These are phyloP conservation scores for Solanum bulbocastanum DNA, from an alignment of 257 asterid genomes.

Conservation along the genomic window DNA sequence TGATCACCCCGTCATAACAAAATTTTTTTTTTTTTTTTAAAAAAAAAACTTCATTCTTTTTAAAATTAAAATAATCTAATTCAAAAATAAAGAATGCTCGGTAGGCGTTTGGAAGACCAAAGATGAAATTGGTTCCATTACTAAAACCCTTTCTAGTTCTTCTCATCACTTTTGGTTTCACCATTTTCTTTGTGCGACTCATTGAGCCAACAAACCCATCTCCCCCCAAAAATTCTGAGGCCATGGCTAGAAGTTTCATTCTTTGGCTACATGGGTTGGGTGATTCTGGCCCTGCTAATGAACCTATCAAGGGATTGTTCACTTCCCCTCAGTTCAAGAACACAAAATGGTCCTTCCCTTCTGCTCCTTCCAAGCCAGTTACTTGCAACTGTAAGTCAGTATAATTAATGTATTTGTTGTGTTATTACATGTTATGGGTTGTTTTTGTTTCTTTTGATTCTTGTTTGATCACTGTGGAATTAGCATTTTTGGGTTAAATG, in stretches of 20 bases:
- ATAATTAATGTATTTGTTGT: background rate
- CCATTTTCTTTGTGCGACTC: constrained; percentile 34
- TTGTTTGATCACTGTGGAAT: background rate
- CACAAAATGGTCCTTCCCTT: constrained; percentile 90
- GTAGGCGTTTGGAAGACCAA: background rate
- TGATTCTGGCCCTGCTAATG: constrained; percentile 95
- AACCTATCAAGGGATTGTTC: constrained; percentile 74
- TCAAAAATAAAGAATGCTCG: background rate
- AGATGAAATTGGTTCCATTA: constrained; percentile 24
- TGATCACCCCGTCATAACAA: no score
- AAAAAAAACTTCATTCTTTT: background rate
- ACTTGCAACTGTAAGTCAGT: constrained; percentile 69
- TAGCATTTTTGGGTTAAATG: background rate
- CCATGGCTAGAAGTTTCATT: constrained; percentile 68
- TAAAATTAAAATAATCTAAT: background rate
- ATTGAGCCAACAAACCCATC: constrained; percentile 11
- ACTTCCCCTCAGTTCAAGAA: constrained; percentile 59
- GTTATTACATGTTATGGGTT: background rate
- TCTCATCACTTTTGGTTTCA: constrained; percentile 38
- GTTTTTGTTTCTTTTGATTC: background rate
- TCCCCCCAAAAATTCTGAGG: constrained; percentile 12
- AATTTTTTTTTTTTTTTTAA: no score
- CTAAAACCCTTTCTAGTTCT: constrained; percentile 39
- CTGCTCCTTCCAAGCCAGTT: constrained; percentile 90
- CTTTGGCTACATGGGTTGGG: constrained; percentile 97